Base-by-base conservation (phyloP, 169 alveolate genomes). In the Plasmodium falciparum region DNA sequence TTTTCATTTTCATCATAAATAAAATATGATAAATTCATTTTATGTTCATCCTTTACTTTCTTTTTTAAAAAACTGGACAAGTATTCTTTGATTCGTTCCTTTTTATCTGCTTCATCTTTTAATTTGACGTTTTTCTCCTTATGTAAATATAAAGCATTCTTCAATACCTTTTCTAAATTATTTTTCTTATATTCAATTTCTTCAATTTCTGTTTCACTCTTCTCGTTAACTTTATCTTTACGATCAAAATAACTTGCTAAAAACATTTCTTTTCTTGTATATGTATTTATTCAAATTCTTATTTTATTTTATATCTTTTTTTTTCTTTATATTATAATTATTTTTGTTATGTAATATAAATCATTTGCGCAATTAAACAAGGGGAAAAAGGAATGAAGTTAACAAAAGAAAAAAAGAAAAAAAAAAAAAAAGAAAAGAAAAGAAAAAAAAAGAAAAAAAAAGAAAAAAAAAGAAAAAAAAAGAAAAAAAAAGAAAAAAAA, bases 141-240 rank as follows among this genome's bases (percentile, higher is more conserved):
- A 65, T 59, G n/a, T 20, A 47, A 52, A 65, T 49, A 17, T 65
- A 78, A 13, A 22, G 61, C 76, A 45, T 52, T 49, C 26, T 78
- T 65, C 54, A 78, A 33, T n/a, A 78, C 49, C 59, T 47, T 63
- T 29, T 78, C 89, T 65, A 78, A 49, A 33, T 78, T 65, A 15
- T 11, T 66, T 43, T 13, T 65, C 20, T 73, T 73, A 39, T 20
- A 39, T 39, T 29, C 75, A 39, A 65, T 66, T 29, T 66, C 20
- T 54, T 78, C 73, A 2, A 24, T 58, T 66, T 63, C 24, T 22
- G 3, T 43, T 45, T 63, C 78, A 45, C 39, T 65, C 71, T 66
- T 66, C 22, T 39, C 74, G 17, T 26, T 66, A 17, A 3, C 50
- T 39, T 66, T 66, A 39, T 66, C 20, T 39, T n/a, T 66, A 12